A percentile compares a stretch with the other conserved stretches of the same genome.
Conservation (phyloP, 2,329 filamentous ascomycete genomes). For the Exophiala viscosa region DNA sequence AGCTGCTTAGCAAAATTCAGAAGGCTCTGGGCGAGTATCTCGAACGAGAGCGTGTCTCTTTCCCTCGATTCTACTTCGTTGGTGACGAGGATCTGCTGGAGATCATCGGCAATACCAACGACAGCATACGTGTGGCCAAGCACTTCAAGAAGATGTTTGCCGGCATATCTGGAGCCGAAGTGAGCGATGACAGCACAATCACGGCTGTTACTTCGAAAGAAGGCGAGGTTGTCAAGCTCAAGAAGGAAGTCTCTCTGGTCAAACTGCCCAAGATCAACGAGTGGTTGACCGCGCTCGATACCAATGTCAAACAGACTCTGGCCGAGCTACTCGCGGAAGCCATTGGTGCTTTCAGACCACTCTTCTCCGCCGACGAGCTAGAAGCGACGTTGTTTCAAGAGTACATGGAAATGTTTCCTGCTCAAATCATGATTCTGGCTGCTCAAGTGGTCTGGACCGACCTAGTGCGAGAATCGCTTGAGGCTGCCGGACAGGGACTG, state of each 20-base stretch:
- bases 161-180: slow-evolving; percentile 81
- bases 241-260: slow-evolving; percentile 84
- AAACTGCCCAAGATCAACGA: slow-evolving; percentile 98
- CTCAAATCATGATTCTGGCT: slow-evolving; percentile 91
- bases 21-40: slow-evolving; percentile 98
- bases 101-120: slow-evolving; percentile 99
- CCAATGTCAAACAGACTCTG: slow-evolving; percentile 88
- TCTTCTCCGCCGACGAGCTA: slow-evolving; percentile 69
- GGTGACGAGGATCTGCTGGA: slow-evolving; percentile 97
- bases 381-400: slow-evolving; percentile 66
- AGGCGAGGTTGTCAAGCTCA: slow-evolving; percentile 80
- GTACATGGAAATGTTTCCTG: slow-evolving; percentile 83
- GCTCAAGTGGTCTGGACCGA: slow-evolving; percentile 93
- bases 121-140: slow-evolving; percentile 91
- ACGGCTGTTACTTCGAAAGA: slow-evolving; percentile 94
- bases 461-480: slow-evolving; percentile 73
- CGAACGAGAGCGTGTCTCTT: slow-evolving; percentile 94
- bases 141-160: slow-evolving; percentile 99
- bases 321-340: slow-evolving; percentile 88
- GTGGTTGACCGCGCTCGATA: slow-evolving; percentile 91
- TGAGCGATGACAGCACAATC: slow-evolving; percentile 87
- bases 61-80: slow-evolving; percentile 98
- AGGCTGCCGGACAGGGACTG: slow-evolving; percentile 66
- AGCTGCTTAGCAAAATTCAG: slow-evolving; percentile 97
- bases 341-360: slow-evolving; percentile 72